These are phyloP conservation scores for Aspergillus amoenus DNA, from an alignment of 2,329 filamentous ascomycete genomes.

Conservation along the genomic window DNA sequence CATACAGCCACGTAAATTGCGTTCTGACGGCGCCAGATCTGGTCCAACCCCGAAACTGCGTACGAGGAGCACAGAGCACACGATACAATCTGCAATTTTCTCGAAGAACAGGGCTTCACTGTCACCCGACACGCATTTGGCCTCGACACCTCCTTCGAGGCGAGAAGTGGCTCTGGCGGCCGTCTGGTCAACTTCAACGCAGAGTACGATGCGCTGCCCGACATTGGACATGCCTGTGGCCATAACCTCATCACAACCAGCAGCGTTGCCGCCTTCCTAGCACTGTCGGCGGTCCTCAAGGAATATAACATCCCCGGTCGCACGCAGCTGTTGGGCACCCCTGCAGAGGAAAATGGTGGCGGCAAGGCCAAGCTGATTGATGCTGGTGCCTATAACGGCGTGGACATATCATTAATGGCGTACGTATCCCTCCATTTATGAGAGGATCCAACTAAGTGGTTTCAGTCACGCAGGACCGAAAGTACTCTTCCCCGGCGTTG, in stretches of 20 bases:
- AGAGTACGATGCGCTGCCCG: constrained; percentile 46
- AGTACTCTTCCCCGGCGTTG: too few species aligned
- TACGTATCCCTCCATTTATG: constrained; percentile 18
- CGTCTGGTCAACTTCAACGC: constrained; percentile 39
- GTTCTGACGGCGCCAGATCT: constrained; percentile 29
- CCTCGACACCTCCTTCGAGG: constrained; percentile 54
- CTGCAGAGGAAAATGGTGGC: constrained; percentile 40
- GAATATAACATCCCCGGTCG: constrained; percentile 40
- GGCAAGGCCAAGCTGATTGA: constrained; percentile 45
- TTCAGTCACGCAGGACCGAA: too few species aligned
- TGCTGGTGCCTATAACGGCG: constrained; percentile 42
- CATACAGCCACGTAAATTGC: too few species aligned
- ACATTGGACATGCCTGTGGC: constrained; percentile 42
- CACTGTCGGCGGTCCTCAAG: constrained; percentile 47
- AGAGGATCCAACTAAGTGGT: too few species aligned
- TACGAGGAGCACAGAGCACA: constrained; percentile 56
- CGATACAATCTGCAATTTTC: constrained; percentile 47
- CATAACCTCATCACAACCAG: constrained; percentile 42
- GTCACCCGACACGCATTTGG: constrained; percentile 54
- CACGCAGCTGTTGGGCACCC: constrained; percentile 38
- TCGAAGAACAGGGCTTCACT: constrained; percentile 46
- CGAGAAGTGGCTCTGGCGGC: constrained; percentile 43
- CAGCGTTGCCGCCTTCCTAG: constrained; percentile 42
- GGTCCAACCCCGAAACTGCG: constrained; percentile 52
- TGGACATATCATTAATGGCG: constrained; percentile 47